Percentiles rank a stretch among this genome's conserved stretches.
Conservation (phyloP, 345 rosid genomes). For the Citrus hindsii region DNA sequence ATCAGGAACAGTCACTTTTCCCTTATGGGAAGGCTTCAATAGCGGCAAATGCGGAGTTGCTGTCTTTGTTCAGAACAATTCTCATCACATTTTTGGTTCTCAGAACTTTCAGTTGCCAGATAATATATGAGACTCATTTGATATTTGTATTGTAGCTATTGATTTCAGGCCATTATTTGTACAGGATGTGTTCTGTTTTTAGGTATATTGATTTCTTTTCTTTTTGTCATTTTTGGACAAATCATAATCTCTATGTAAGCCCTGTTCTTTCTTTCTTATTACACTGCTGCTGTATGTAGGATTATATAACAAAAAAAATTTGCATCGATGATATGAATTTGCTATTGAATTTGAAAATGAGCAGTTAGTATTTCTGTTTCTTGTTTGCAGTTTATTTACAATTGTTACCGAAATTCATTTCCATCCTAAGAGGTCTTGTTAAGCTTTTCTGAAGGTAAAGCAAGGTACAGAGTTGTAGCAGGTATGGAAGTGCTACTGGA, state of each 20-base stretch:
- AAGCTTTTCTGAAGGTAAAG: too few species aligned
- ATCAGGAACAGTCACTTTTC: slow-evolving; percentile 60
- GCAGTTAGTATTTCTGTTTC: neutral
- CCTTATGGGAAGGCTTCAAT: slow-evolving; percentile 75
- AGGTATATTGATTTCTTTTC: slow-evolving; percentile 10
- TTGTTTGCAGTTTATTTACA: neutral
- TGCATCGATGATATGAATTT: neutral
- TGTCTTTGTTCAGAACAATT: slow-evolving; percentile 60
- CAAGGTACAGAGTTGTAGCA: too few species aligned
- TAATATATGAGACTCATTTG: slow-evolving; percentile 33
- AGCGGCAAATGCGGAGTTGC: slow-evolving; percentile 59
- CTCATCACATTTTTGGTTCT: slow-evolving; percentile 68
- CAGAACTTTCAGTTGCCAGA: slow-evolving; percentile 63
- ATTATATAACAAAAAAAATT: neutral
- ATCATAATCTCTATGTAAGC: neutral
- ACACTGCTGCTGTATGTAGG: neutral
- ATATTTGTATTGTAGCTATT: neutral
- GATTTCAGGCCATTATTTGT: slow-evolving; percentile 15
- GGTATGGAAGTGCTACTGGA: too few species aligned
- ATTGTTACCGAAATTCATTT: too few species aligned
- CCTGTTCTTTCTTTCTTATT: neutral
- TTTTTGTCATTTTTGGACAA: neutral
- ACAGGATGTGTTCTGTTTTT: slow-evolving; percentile 27
- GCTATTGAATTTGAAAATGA: neutral
- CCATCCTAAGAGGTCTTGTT: too few species aligned